phyloP scores from a whole-genome alignment of 2,329 filamentous ascomycete genomes.

The Aspergillus sergii region DNA sequence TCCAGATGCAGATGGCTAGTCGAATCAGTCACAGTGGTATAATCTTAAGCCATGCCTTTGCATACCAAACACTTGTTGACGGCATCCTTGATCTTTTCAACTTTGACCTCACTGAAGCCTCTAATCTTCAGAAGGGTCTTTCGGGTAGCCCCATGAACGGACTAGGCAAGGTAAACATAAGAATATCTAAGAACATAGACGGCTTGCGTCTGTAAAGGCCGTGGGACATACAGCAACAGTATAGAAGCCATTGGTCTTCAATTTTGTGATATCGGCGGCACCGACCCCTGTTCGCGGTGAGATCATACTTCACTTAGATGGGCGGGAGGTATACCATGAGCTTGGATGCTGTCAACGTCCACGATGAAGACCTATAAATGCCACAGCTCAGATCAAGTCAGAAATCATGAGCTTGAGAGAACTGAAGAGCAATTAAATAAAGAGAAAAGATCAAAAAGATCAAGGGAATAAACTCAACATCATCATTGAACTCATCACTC shows the following conservation, averaged over 20 bases:
- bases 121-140: constrained; percentile 67
- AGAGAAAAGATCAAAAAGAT: not conserved
- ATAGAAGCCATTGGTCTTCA: constrained; percentile 64
- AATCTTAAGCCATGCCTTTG: not conserved
- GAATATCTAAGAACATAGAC: not conserved
- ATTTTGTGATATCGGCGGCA: constrained; percentile 65
- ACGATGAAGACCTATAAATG: constrained; percentile 59
- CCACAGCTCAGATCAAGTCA: not conserved
- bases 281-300: constrained; percentile 55
- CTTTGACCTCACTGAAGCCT: constrained; percentile 70
- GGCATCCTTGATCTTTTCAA: constrained; percentile 71
- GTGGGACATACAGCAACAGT: constrained; percentile 59
- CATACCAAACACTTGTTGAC: constrained; percentile 61
- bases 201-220: not conserved
- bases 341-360: constrained; percentile 67
- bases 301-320: not conserved
- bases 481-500: constrained; percentile 55
- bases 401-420: not conserved
- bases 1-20: constrained; percentile 59
- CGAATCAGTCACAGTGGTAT: constrained; percentile 3
- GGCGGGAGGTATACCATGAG: constrained; percentile 56
- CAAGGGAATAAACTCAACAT: constrained; percentile 39
- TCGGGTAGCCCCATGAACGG: constrained; percentile 62
- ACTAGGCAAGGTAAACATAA: constrained; percentile 41
- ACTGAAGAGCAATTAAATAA: not conserved